Percentiles rank a stretch among this genome's conserved stretches.
Conservation (phyloP, 2,329 filamentous ascomycete genomes). For the Epichloe typhina region DNA sequence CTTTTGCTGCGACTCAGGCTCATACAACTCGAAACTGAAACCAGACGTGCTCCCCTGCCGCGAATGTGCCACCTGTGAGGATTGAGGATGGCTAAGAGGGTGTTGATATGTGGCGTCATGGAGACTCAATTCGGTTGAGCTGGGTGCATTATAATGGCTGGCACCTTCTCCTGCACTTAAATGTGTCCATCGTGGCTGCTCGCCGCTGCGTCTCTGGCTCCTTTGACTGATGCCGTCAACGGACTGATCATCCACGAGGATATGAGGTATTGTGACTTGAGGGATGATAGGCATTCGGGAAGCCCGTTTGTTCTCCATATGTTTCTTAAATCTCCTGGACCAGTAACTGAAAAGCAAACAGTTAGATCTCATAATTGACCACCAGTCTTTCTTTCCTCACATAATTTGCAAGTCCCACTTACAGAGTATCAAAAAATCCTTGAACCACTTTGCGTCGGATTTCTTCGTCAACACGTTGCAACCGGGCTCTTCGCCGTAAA, state of each 20-base stretch:
- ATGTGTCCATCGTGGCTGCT: constrained; percentile 7
- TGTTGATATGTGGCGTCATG: constrained; percentile 25
- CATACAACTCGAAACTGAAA: constrained; percentile 46
- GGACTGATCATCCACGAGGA: constrained; percentile 72
- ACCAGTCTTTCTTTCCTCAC: background rate
- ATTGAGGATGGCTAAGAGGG: constrained; percentile 41
- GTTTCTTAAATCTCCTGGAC: constrained; percentile 67
- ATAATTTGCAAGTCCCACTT: constrained; percentile 18
- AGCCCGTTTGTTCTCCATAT: constrained; percentile 57
- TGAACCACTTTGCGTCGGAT: constrained; percentile 81
- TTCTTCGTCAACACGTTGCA: constrained; percentile 91
- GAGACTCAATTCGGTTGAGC: constrained; percentile 28
- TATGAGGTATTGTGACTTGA: constrained; percentile 74
- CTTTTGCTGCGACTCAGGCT: constrained; percentile 21
- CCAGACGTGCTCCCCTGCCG: constrained; percentile 35
- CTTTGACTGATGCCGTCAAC: constrained; percentile 20
- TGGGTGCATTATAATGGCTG: constrained; percentile 7
- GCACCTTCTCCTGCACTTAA: constrained; percentile 7
- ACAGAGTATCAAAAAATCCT: constrained; percentile 90
- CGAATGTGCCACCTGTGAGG: constrained; percentile 25
- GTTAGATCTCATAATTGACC: background rate
- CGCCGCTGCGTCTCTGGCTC: background rate
- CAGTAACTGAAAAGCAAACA: constrained; percentile 46
- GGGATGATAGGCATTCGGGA: constrained; percentile 69
- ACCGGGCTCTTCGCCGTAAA: constrained; percentile 70